Percentiles rank a stretch among this genome's conserved stretches.
phyloP scores from a whole-genome alignment of 495 filamentous ascomycete species.

The Aspergillus wentii region DNA sequence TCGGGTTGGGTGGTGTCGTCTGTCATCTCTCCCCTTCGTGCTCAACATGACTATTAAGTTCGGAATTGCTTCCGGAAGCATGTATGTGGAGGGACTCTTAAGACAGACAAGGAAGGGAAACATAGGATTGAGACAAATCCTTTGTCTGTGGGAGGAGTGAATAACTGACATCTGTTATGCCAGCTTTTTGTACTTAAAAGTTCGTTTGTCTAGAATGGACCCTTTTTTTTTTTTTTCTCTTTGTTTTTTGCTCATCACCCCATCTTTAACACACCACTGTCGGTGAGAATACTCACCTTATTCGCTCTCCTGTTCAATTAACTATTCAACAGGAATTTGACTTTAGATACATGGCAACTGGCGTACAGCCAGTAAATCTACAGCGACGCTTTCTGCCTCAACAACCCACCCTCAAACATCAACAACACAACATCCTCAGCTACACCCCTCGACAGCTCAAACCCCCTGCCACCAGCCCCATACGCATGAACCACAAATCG shows the following conservation, averaged over 20 bases:
- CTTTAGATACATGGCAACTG: no score
- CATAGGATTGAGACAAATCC: constrained; percentile 19
- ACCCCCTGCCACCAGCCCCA: constrained; percentile 58
- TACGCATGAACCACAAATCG: constrained; percentile 55
- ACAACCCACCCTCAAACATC: constrained; percentile 25
- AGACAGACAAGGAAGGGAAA: constrained; percentile 4
- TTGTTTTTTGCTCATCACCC: neutral
- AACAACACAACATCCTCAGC: constrained; percentile 31
- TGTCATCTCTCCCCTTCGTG: constrained; percentile 10
- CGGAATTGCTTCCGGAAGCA: constrained; percentile 4
- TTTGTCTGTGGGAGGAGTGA: constrained; percentile 4
- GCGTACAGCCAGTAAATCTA: constrained; percentile 7
- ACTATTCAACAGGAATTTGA: neutral
- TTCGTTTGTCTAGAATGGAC: constrained; percentile 18
- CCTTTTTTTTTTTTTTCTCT: constrained; percentile 5
- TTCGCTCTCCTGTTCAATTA: no score
- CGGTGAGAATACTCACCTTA: no score
- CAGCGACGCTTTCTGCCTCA: constrained; percentile 22
- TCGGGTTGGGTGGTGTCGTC: constrained; percentile 10
- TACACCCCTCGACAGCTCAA: constrained; percentile 38
- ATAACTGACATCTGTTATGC: constrained; percentile 3
- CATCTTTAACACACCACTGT: neutral
- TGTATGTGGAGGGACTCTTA: constrained; percentile 8
- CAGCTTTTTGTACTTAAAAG: constrained; percentile 6
- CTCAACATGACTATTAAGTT: constrained; percentile 4